phyloP scores from a whole-genome alignment of 345 rosid genomes.

The Moricandia moricandioides region DNA sequence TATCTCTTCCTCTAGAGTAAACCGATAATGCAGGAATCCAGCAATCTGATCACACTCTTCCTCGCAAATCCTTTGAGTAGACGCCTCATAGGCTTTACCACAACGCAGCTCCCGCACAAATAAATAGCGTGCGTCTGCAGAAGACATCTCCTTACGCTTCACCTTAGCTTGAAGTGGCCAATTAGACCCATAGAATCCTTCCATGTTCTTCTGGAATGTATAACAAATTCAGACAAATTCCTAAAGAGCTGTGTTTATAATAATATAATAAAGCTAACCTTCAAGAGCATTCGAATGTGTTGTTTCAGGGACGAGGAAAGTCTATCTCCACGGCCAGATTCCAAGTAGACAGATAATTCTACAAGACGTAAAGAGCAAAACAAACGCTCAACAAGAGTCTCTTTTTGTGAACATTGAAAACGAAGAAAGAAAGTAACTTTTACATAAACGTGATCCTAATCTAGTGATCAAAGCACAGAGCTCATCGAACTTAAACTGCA shows the following conservation, averaged over 20 bases:
- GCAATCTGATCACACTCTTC: constrained; percentile 39
- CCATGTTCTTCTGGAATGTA: constrained; percentile 64
- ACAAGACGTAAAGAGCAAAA: constrained; percentile 12
- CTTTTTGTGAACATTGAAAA: neutral
- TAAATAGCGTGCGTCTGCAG: constrained; percentile 68
- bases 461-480: neutral
- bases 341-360: constrained; percentile 63
- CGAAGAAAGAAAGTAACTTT: neutral
- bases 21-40: constrained; percentile 81
- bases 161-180: constrained; percentile 78
- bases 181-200: constrained; percentile 59
- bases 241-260: neutral
- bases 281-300: constrained; percentile 56
- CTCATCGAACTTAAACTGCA: neutral
- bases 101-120: constrained; percentile 43
- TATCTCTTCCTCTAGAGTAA: constrained; percentile 76
- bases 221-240: neutral
- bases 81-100: constrained; percentile 28
- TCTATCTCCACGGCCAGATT: constrained; percentile 65
- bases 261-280: constrained; percentile 36
- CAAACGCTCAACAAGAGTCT: neutral
- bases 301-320: constrained; percentile 56
- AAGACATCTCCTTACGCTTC: constrained; percentile 77
- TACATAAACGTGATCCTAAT: neutral
- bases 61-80: constrained; percentile 6